Percentiles rank a stretch among this genome's conserved stretches.
Conservation (phyloP, 805 yeast genomes). For the Phaffomyces opuntiae region DNA sequence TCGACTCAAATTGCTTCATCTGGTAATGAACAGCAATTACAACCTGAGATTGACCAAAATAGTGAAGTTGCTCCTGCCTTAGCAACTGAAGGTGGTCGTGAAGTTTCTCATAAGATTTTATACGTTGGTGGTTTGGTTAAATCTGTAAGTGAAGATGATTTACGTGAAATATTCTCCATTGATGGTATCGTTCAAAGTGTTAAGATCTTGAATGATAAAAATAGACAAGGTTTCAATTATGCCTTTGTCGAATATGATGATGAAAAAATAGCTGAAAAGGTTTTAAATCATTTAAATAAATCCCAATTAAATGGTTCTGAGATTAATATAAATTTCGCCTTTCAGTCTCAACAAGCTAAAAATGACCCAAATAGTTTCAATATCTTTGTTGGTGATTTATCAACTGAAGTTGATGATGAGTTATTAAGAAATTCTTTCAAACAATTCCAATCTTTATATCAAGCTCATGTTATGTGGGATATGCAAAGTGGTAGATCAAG, state of each 20-base stretch:
- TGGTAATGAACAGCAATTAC: constrained; percentile 1
- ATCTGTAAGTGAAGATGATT: constrained; percentile 53
- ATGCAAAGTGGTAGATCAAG: constrained; percentile 89
- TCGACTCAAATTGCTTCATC: not conserved
- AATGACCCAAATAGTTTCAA: constrained; percentile 50
- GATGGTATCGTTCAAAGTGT: constrained; percentile 57
- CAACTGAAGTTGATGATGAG: constrained; percentile 79
- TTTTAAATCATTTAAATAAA: constrained; percentile 56
- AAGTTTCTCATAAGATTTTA: constrained; percentile 61
- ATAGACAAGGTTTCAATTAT: constrained; percentile 65
- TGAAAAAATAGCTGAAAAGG: constrained; percentile 52
- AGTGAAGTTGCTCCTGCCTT: constrained; percentile 47
- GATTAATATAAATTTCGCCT: constrained; percentile 75
- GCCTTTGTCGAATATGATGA: constrained; percentile 74
- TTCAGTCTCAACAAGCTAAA: constrained; percentile 65
- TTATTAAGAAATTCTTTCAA: constrained; percentile 50
- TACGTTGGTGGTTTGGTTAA: constrained; percentile 73
- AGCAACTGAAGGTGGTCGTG: constrained; percentile 77
- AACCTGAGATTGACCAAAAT: not conserved
- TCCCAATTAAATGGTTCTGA: constrained; percentile 45
- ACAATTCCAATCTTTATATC: constrained; percentile 52
- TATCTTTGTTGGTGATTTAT: constrained; percentile 81
- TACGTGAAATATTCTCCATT: constrained; percentile 55
- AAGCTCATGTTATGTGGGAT: constrained; percentile 96
- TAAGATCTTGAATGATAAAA: constrained; percentile 72